Percentiles rank a stretch among this genome's conserved stretches.
These are phyloP conservation scores for Daldinia eschscholtzii DNA, from an alignment of 2,329 filamentous ascomycete genomes.

Conservation along the genomic window DNA sequence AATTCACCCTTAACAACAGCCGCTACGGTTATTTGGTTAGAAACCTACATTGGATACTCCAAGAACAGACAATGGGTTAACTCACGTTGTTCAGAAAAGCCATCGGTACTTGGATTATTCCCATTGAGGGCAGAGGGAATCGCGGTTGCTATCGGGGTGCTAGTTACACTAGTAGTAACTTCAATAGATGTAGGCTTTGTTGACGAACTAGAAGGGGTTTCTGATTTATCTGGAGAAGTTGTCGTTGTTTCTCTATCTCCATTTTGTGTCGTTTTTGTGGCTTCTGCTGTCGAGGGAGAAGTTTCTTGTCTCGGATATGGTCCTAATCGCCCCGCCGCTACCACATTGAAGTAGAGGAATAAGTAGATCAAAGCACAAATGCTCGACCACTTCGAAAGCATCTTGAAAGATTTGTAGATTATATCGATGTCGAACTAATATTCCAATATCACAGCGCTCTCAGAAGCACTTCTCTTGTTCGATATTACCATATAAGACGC, in stretches of 20 bases:
- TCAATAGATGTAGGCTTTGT: conserved; percentile 31
- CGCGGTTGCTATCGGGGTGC: conserved; percentile 38
- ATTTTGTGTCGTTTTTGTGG: conserved; percentile 40
- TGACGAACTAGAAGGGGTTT: conserved; percentile 22
- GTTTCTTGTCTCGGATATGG: conserved; percentile 54
- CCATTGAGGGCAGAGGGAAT: conserved; percentile 52
- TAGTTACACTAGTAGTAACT: conserved; percentile 33
- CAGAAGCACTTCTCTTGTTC: conserved; percentile 31
- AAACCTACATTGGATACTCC: conserved; percentile 9
- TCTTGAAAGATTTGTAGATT: conserved; percentile 39
- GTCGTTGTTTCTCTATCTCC: conserved; percentile 28
- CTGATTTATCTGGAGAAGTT: conserved; percentile 33
- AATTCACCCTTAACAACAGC: conserved; percentile 67
- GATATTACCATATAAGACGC: conserved; percentile 33
- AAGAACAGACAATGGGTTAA: conserved; percentile 7
- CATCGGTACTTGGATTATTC: conserved; percentile 47
- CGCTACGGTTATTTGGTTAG: conserved; percentile 51
- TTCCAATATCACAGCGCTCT: conserved; percentile 31
- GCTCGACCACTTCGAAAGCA: conserved; percentile 54
- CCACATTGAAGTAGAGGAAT: conserved; percentile 55
- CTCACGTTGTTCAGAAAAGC: conserved; percentile 45
- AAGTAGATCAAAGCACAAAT: conserved; percentile 58
- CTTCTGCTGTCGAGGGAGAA: conserved; percentile 42
- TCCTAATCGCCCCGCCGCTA: conserved; percentile 52
- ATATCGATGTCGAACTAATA: conserved; percentile 11